Evolutionary conservation across 176 grass and related monocot species (phyloP), one percentile per base, ranked within the genome.

Genomic region (Paspalum notatum): DNA sequence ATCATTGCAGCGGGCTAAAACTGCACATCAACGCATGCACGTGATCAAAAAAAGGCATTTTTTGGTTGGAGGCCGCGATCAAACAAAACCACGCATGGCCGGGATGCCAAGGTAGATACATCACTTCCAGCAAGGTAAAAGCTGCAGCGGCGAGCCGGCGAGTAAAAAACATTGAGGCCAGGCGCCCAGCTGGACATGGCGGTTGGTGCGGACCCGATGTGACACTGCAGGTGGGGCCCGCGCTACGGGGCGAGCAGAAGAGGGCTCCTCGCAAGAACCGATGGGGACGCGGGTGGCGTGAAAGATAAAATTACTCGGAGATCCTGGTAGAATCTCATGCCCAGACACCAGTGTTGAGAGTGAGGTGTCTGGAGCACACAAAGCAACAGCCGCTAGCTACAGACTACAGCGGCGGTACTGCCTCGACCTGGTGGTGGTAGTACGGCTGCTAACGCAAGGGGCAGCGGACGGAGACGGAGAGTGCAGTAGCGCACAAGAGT

Each of bases 31-130:
- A 68, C 38, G 22, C 74, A 22, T 83, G 67, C 80, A 73, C 46
- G 86, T 66, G 86, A 88, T 73, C n/a, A 49, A 51, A 66, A 66
- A 86, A 68, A 49, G 55, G n/a, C 11, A n/a, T n/a, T 12, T 18
- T n/a, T 82, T 11, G 77, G 32, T 59, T 12, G 4, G 9, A 9
- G 76, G 45, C 40, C 26, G n/a, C n/a, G n/a, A n/a, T n/a, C n/a
- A n/a, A n/a, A n/a, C n/a, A n/a, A 9, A 77, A 49, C 49, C 74
- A 12, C 32, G 22, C 24, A 4, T 69, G 46, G 76, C 55, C n/a
- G 66, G 18, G 26, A 27, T 13, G 51, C 68, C 66, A 50, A 81
- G 66, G 65, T 67, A 51, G 66, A 77, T 62, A 82, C 2, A 32
- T 32, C 54, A 9, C 58, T 44, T 72, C 55, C 15, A 71, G 42